phyloP scores from a whole-genome alignment of 768 basidiomycete species.

The Amanita pallidorosea region DNA sequence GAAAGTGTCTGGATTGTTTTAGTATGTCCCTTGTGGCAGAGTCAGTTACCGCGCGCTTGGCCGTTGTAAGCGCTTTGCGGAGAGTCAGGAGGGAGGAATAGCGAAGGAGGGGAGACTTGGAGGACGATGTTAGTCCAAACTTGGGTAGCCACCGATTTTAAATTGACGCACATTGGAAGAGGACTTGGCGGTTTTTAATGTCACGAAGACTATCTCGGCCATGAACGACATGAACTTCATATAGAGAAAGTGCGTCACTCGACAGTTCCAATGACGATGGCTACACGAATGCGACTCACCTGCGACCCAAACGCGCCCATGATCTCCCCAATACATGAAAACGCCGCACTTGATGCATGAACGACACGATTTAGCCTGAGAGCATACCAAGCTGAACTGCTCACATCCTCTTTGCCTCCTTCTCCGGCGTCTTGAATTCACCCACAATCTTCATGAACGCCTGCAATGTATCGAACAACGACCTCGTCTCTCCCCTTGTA shows the following conservation, averaged over 20 bases:
- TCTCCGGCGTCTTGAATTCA: conserved; percentile 59
- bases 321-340: conserved; percentile 81
- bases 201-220: conserved; percentile 64
- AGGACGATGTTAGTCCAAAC: conserved; percentile 1
- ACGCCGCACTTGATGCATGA: conserved; percentile 48
- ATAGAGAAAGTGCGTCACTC: not conserved
- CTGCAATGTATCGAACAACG: conserved; percentile 81
- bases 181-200: conserved; percentile 55
- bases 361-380: not conserved
- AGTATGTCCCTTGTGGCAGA: conserved; percentile 66
- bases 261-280: not conserved
- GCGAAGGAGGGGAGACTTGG: conserved; percentile 69
- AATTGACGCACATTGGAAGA: conserved; percentile 50
- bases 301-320: conserved; percentile 81
- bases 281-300: conserved; percentile 31
- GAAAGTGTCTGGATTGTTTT: conserved; percentile 67
- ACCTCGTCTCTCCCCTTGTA: conserved; percentile 69
- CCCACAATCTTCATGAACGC: conserved; percentile 61
- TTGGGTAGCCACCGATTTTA: not conserved
- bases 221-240: conserved; percentile 89
- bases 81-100: conserved; percentile 72
- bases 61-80: conserved; percentile 68
- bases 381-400: conserved; percentile 13
- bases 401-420: conserved; percentile 58
- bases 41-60: conserved; percentile 80